Percentiles rank a stretch among this genome's conserved stretches.
Conservation (phyloP, 306 rosid species). For the Prunus mume region DNA sequence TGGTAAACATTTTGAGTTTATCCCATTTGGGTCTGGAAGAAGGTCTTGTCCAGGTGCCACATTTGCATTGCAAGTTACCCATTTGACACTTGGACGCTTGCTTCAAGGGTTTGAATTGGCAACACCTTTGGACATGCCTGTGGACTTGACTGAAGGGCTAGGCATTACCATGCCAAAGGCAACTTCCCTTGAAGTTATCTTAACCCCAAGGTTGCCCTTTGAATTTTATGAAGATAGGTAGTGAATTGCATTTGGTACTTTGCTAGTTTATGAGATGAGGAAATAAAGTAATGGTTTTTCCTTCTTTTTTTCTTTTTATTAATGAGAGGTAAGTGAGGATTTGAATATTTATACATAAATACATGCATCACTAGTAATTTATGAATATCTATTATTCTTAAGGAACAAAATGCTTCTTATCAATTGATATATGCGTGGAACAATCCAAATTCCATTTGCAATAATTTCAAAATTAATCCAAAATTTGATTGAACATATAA, state of each 20-base stretch:
- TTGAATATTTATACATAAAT: too few relatives aligned
- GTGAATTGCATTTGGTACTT: neutral
- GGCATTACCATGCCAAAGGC: conserved; percentile 51
- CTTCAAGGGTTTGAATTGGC: conserved; percentile 49
- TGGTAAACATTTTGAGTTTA: conserved; percentile 40
- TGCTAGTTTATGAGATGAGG: neutral
- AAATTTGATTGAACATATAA: too few relatives aligned
- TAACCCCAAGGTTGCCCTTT: conserved; percentile 31
- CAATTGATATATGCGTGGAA: too few relatives aligned
- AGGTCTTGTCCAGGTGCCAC: conserved; percentile 51
- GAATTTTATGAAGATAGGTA: conserved; percentile 8
- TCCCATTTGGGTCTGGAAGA: conserved; percentile 59
- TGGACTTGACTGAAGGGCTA: conserved; percentile 53
- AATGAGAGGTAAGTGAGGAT: too few relatives aligned
- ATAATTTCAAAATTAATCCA: too few relatives aligned
- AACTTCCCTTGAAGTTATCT: conserved; percentile 30
- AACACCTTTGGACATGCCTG: conserved; percentile 17
- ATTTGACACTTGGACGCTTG: conserved; percentile 40
- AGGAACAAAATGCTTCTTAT: too few relatives aligned
- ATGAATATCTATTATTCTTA: too few relatives aligned
- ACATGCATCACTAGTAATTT: too few relatives aligned
- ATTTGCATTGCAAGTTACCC: conserved; percentile 38
- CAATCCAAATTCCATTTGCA: too few relatives aligned
- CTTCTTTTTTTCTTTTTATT: too few relatives aligned
- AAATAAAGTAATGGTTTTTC: too few relatives aligned